Evolutionary conservation across 257 asterid species (phyloP), one percentile per base, ranked within the genome.

Genomic region (Fraxinus anomala): DNA sequence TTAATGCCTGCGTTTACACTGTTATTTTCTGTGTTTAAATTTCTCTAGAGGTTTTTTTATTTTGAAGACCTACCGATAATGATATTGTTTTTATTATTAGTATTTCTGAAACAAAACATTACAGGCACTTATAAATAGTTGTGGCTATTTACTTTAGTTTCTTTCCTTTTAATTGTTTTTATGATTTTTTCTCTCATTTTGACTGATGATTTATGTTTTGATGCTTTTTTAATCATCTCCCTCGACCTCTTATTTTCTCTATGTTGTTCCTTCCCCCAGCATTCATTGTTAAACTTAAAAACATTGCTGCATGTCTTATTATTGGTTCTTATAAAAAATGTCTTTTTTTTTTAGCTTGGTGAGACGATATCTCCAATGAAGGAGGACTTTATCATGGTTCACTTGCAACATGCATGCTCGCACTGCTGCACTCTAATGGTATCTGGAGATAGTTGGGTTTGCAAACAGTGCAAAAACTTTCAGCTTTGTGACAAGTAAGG

Each of bases 381-480:
- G 90, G 99, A 96, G 87, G 98, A 96, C 83, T 93, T 96, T 83
- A 93, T 96, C 86, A 93, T 96, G 99, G 97, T 96, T 81, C 98
- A 96, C 88, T 87, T 96, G 72, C 98, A 96, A 81, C 90, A 76
- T 76, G 90, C 98, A 24, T 96, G 99, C 89, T 82, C 89, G n/a
- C 97, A 93, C 76, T 96, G 99, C 86, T 92, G 98, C 86, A 78
- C 85, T 74, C 80, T 93, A 72, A 92, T 96, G 97, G 94, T 89
- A 74, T 92, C 94, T 82, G 99, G 97, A 80, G 91, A 81, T 73
- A 86, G 89, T 74, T 96, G 97, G 99, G 91, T 79, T 82, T 96
- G 99, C 90, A 91, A 78, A 79, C 96, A 87, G 79, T 94, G 99
- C 87, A 94, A 86, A 86, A 91, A 87, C 42, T 92, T 96, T 76